phyloP scores from a whole-genome alignment of 2,329 filamentous ascomycete species.

The Aspergillus persii region DNA sequence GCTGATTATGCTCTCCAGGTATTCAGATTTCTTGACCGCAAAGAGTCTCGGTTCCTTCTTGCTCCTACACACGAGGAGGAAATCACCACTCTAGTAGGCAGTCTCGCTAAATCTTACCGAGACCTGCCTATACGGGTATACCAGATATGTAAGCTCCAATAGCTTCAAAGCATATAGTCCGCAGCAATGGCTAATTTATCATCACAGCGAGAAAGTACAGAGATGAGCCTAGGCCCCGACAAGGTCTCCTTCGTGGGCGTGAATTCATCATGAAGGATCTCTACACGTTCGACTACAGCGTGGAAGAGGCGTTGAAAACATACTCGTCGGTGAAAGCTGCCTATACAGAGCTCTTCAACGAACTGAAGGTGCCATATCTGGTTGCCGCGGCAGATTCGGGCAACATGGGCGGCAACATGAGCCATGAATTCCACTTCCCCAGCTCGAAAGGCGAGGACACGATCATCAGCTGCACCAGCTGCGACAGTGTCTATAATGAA shows the following conservation, averaged over 20 bases:
- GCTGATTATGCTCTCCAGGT: slow-evolving; percentile 53
- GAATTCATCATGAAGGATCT: slow-evolving; percentile 99
- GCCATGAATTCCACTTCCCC: slow-evolving; percentile 90
- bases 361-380: slow-evolving; percentile 78
- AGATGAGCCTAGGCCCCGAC: slow-evolving; percentile 83
- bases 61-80: slow-evolving; percentile 97
- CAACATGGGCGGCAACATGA: slow-evolving; percentile 90
- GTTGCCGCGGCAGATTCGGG: slow-evolving; percentile 89
- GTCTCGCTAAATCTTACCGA: slow-evolving; percentile 75
- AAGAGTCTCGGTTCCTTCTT: slow-evolving; percentile 69
- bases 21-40: slow-evolving; percentile 77
- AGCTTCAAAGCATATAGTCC: background rate
- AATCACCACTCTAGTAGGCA: slow-evolving; percentile 77
- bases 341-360: slow-evolving; percentile 75
- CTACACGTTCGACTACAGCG: slow-evolving; percentile 82
- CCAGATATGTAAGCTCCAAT: slow-evolving; percentile 68
- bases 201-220: slow-evolving; percentile 79
- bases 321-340: slow-evolving; percentile 72
- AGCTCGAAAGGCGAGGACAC: slow-evolving; percentile 80
- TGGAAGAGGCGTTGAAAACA: slow-evolving; percentile 69
- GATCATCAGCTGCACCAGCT: slow-evolving; percentile 71
- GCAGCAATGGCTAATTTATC: background rate
- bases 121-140: slow-evolving; percentile 83
- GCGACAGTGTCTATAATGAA: slow-evolving; percentile 78
- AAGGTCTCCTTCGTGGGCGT: slow-evolving; percentile 80